Evolutionary conservation across 2,329 filamentous ascomycete species (phyloP).

Genomic region (Rugonectria rugulosa): DNA sequence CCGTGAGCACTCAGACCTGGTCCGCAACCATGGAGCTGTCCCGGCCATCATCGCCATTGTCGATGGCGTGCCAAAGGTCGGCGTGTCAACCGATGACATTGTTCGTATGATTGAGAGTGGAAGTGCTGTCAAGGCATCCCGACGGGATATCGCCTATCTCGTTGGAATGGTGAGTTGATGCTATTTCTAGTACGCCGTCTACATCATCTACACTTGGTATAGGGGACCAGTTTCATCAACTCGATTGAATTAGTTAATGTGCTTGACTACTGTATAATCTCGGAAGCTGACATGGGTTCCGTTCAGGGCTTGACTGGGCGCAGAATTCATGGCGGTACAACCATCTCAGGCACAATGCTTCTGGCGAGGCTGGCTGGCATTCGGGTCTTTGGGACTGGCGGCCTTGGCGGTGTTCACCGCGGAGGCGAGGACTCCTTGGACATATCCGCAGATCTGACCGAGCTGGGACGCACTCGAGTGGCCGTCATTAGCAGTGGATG

Average conservation of each 20-base stretch:
- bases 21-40: conserved; percentile 81
- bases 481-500: conserved; percentile 90
- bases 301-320: conserved; percentile 54
- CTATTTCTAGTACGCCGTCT: not conserved
- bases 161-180: conserved; percentile 70
- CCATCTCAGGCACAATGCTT: conserved; percentile 91
- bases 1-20: conserved; percentile 83
- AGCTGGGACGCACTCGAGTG: conserved; percentile 88
- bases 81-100: conserved; percentile 76
- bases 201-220: not conserved
- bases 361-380: conserved; percentile 88
- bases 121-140: conserved; percentile 81
- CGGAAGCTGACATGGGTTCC: conserved; percentile 18
- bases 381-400: conserved; percentile 91
- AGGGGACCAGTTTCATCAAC: too few relatives aligned
- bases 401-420: conserved; percentile 91
- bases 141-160: conserved; percentile 85
- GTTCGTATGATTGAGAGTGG: conserved; percentile 72
- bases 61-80: conserved; percentile 82
- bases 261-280: conserved; percentile 1
- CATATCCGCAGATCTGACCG: conserved; percentile 92
- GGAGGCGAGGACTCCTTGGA: conserved; percentile 89
- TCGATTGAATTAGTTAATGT: too few relatives aligned
- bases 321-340: conserved; percentile 86
- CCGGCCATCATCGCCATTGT: conserved; percentile 92